Conservation (phyloP, 345 rosid genomes). For the Populus tremula region DNA sequence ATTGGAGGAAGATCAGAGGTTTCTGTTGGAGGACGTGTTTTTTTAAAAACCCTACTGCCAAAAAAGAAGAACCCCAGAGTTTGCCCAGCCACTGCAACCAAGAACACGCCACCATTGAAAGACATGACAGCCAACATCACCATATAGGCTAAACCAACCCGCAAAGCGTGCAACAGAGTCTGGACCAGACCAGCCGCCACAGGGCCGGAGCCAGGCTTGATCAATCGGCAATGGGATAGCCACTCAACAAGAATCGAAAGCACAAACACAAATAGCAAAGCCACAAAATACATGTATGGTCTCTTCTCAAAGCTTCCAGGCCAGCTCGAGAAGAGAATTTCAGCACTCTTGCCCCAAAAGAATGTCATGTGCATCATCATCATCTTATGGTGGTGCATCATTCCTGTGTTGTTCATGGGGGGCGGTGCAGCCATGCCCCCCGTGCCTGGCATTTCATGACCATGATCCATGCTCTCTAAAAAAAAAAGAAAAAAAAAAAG, state of each 20-base stretch:
- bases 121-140: conserved; percentile 53
- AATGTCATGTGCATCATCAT: conserved; percentile 45
- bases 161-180: conserved; percentile 24
- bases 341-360: conserved; percentile 38
- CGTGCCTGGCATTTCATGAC: neutral
- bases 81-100: conserved; percentile 42
- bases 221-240: conserved; percentile 29
- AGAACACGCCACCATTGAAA: conserved; percentile 41
- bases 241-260: conserved; percentile 32
- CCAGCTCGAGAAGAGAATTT: conserved; percentile 43
- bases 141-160: conserved; percentile 36
- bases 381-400: conserved; percentile 7
- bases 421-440: neutral
- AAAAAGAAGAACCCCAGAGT: conserved; percentile 43
- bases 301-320: conserved; percentile 26
- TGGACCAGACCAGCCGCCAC: conserved; percentile 23
- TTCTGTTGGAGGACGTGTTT: neutral
- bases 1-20: neutral
- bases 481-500: neutral
- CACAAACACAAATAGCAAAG: conserved; percentile 33
- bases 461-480: neutral
- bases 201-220: conserved; percentile 9
- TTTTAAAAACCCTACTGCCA: conserved; percentile 31
- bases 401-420: neutral
- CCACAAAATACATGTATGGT: conserved; percentile 34